Conservation (phyloP, 331 rosid genomes). For the Pyracantha coccinea region DNA sequence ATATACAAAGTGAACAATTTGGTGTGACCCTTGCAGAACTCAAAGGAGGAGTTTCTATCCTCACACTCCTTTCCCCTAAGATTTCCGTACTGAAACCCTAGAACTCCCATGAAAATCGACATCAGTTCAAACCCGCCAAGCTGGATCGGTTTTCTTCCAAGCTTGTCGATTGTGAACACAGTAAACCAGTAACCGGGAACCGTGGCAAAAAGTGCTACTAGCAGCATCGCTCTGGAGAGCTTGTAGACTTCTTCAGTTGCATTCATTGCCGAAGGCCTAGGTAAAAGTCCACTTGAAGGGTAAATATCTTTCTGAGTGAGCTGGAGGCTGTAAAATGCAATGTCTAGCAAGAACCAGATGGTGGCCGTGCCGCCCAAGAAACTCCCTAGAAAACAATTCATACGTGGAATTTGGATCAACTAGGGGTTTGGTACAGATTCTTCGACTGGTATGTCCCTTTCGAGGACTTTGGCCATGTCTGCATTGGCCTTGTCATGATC, state of each 20-base stretch:
- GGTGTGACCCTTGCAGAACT: not conserved
- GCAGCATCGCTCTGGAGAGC: constrained; percentile 13
- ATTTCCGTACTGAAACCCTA: not conserved
- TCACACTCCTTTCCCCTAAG: not conserved
- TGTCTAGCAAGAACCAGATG: constrained; percentile 18
- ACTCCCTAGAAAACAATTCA: constrained; percentile 7
- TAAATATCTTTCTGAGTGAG: constrained; percentile 21
- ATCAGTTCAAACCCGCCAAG: constrained; percentile 15
- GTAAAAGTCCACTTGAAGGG: constrained; percentile 1
- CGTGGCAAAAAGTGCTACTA: constrained; percentile 9
- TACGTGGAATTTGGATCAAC: not conserved
- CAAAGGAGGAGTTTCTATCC: not conserved
- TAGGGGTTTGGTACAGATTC: not conserved
- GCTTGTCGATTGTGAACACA: constrained; percentile 1
- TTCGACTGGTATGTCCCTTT: not conserved
- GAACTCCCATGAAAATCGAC: constrained; percentile 20
- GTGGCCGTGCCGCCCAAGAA: constrained; percentile 10
- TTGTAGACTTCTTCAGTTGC: constrained; percentile 16
- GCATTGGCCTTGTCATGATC: constrained; percentile 6
- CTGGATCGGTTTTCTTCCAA: constrained; percentile 13
- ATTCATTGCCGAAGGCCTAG: constrained; percentile 8
- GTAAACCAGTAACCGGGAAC: constrained; percentile 20
- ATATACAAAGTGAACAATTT: not conserved
- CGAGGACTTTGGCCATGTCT: constrained; percentile 22
- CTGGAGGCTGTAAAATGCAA: constrained; percentile 19